Conservation (phyloP, 1,284 basidiomycete genomes). For the Chalciporus sp. region DNA sequence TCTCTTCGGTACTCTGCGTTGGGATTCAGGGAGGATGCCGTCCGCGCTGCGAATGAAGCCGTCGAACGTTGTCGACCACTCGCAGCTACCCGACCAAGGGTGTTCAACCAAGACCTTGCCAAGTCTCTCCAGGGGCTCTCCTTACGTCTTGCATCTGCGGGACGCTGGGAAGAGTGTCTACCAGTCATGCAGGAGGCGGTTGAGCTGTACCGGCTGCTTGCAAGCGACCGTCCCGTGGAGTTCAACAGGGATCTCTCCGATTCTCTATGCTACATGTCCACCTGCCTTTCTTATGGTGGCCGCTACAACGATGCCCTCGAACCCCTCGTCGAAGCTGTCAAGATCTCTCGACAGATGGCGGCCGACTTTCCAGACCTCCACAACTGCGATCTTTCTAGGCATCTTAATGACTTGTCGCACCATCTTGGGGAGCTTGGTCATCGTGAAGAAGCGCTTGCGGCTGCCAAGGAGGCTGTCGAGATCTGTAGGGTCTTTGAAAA, state of each 20-base stretch:
- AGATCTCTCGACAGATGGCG: neutral
- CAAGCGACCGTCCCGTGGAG: neutral
- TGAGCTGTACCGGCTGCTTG: neutral
- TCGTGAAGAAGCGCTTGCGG: no score
- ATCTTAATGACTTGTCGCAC: neutral
- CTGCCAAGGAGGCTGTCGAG: no score
- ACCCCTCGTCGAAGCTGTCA: neutral
- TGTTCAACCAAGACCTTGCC: neutral
- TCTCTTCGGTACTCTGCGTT: neutral
- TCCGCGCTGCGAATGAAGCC: neutral
- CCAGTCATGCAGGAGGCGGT: neutral
- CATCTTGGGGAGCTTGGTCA: neutral
- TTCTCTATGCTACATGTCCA: neutral
- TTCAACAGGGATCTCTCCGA: neutral
- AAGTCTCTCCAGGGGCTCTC: neutral
- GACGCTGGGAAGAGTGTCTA: neutral
- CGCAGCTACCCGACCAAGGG: neutral
- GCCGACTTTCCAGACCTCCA: neutral
- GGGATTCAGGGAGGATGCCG: neutral
- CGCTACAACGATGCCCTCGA: neutral
- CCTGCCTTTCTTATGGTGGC: neutral
- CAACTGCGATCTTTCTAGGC: neutral
- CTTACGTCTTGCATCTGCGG: neutral
- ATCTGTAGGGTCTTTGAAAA: neutral
- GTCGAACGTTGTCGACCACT: neutral